phyloP scores from a whole-genome alignment of 306 rosid species.

The Trifolium pratense region DNA sequence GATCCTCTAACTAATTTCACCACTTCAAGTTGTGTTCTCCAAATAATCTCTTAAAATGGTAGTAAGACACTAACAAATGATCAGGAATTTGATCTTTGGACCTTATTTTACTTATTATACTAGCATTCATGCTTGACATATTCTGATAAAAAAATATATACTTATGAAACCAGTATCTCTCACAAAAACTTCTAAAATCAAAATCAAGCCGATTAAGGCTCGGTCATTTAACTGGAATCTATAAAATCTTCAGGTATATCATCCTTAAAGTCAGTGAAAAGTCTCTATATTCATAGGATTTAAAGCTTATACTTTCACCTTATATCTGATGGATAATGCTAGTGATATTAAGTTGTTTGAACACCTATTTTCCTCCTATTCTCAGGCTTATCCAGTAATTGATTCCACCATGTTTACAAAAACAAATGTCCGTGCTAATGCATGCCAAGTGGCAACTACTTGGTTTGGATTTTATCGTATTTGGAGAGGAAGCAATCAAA shows the following conservation, averaged over 20 bases:
- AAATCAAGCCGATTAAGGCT: background rate
- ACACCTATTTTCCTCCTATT: constrained; percentile 27
- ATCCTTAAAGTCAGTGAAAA: constrained; percentile 21
- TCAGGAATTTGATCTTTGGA: background rate
- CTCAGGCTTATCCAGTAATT: constrained; percentile 74
- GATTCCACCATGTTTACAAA: constrained; percentile 49
- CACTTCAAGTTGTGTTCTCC: background rate
- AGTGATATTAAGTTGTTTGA: constrained; percentile 27
- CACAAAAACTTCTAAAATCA: background rate
- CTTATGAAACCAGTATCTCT: background rate
- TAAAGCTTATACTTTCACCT: constrained; percentile 15
- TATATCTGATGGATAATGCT: constrained; percentile 26
- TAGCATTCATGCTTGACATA: background rate
- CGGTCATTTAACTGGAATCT: background rate
- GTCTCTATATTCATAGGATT: constrained; percentile 27
- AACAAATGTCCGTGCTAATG: constrained; percentile 69
- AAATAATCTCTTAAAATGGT: background rate
- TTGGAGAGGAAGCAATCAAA: constrained; percentile 65
- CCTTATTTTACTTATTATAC: background rate
- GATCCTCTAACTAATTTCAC: background rate
- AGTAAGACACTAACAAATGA: background rate
- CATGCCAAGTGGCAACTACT: constrained; percentile 78
- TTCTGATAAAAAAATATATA: constrained; percentile 5
- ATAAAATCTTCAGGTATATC: constrained; percentile 1
- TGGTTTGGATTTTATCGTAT: constrained; percentile 89